A percentile compares a stretch with the other conserved stretches of the same genome.
phyloP scores from a whole-genome alignment of 768 basidiomycete genomes.

The Cyathus striatus region DNA sequence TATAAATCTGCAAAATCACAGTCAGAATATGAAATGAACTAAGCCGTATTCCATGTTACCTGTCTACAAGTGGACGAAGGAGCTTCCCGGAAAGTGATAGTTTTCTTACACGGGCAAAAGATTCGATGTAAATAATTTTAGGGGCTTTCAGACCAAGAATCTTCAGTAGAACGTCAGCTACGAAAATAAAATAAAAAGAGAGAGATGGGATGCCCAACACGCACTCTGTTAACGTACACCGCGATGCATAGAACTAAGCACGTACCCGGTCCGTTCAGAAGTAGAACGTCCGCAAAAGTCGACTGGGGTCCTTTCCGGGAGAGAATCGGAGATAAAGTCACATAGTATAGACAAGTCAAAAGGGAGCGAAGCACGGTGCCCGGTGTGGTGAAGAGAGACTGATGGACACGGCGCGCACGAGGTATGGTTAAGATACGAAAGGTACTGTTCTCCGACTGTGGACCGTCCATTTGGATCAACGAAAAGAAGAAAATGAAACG shows the following conservation, averaged over 20 bases:
- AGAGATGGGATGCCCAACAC: no score
- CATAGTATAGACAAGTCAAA: constrained; percentile 50
- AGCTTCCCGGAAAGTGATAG: constrained; percentile 85
- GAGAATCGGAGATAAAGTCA: constrained; percentile 52
- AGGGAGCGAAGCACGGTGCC: constrained; percentile 63
- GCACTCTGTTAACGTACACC: constrained; percentile 66
- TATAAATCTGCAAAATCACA: constrained; percentile 53
- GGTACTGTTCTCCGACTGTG: neutral
- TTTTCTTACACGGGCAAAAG: constrained; percentile 80
- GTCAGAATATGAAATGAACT: neutral
- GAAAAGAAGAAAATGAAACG: neutral
- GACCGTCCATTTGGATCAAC: neutral
- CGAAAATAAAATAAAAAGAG: constrained; percentile 1
- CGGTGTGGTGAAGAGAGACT: constrained; percentile 66
- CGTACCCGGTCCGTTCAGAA: constrained; percentile 95
- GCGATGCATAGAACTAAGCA: constrained; percentile 76
- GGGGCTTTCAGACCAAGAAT: constrained; percentile 72
- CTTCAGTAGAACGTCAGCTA: constrained; percentile 33
- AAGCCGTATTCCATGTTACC: constrained; percentile 30
- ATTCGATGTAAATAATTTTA: constrained; percentile 82
- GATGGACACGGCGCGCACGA: constrained; percentile 84
- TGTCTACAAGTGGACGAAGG: constrained; percentile 76
- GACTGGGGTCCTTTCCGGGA: constrained; percentile 12
- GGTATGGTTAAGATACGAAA: constrained; percentile 69
- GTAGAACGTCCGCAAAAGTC: constrained; percentile 63